These are phyloP conservation scores for Polyporus tsugae DNA, from an alignment of 1,284 basidiomycete species.

Conservation along the genomic window DNA sequence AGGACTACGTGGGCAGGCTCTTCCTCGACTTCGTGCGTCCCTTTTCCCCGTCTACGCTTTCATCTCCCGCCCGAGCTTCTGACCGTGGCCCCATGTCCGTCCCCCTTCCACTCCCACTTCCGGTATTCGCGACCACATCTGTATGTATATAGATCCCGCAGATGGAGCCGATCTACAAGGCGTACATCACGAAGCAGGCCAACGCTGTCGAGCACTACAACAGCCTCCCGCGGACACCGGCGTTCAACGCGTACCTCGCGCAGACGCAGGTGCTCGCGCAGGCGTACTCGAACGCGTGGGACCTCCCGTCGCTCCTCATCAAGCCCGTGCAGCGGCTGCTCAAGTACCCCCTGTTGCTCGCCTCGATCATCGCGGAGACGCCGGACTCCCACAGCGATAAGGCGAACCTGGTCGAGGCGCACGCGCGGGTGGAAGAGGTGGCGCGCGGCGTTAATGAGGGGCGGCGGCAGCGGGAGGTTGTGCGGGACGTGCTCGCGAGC, in stretches of 20 bases:
- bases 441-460: conserved; percentile 90
- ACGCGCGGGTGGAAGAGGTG: conserved; percentile 76
- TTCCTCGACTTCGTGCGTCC: conserved; percentile 74
- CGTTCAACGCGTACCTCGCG: conserved; percentile 70
- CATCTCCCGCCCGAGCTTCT: neutral
- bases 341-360: conserved; percentile 90
- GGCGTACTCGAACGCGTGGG: conserved; percentile 90
- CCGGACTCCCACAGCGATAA: conserved; percentile 81
- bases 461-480: conserved; percentile 84
- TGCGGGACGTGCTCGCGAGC: conserved; percentile 69
- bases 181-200: conserved; percentile 89
- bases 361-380: conserved; percentile 83
- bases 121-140: neutral
- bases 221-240: conserved; percentile 60
- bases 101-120: neutral
- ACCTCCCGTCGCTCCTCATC: conserved; percentile 90
- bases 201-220: conserved; percentile 77
- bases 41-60: neutral
- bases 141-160: conserved; percentile 66
- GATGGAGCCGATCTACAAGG: conserved; percentile 82
- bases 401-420: conserved; percentile 69
- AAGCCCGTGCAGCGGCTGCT: conserved; percentile 91
- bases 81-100: conserved; percentile 6
- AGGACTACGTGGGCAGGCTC: conserved; percentile 80
- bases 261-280: conserved; percentile 76